Percentiles rank a stretch among this genome's conserved stretches.
phyloP scores from a whole-genome alignment of 192 early-diverging fungal species.

The Paraglomus occultum region DNA sequence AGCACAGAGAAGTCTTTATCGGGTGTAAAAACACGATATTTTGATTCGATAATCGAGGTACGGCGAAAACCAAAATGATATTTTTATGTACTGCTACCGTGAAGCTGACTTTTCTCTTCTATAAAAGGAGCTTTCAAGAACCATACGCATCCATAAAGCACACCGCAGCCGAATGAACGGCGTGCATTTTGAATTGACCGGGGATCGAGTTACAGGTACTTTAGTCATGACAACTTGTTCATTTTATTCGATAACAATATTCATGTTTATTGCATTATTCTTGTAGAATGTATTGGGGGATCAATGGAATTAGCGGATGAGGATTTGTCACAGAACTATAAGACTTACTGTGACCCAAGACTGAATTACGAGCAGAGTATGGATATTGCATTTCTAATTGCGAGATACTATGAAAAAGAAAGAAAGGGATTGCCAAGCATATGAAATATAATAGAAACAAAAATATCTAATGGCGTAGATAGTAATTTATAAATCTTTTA shows the following conservation, averaged over 20 bases:
- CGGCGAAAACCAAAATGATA: neutral
- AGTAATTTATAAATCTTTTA: too few relatives aligned
- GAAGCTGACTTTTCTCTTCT: neutral
- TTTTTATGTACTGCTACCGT: constrained; percentile 25
- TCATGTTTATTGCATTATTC: neutral
- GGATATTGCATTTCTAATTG: constrained; percentile 96
- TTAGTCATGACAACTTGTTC: neutral
- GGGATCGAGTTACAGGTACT: constrained; percentile 88
- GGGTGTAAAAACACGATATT: constrained; percentile 89
- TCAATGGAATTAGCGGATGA: constrained; percentile 87
- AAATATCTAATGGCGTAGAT: too few relatives aligned
- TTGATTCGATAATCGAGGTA: constrained; percentile 80
- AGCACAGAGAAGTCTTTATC: constrained; percentile 75
- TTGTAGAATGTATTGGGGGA: constrained; percentile 85
- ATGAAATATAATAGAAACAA: neutral
- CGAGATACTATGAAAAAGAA: constrained; percentile 73
- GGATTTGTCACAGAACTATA: constrained; percentile 88
- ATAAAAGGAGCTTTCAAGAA: constrained; percentile 69
- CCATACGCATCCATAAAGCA: constrained; percentile 80
- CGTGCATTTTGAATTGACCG: constrained; percentile 97
- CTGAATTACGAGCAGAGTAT: constrained; percentile 97
- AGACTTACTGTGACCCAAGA: constrained; percentile 95
- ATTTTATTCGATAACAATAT: neutral
- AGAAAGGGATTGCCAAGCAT: constrained; percentile 14
- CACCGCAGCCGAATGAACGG: constrained; percentile 76